phyloP scores from a whole-genome alignment of 2,329 filamentous ascomycete species.

The Phialemoniopsis sp. region DNA sequence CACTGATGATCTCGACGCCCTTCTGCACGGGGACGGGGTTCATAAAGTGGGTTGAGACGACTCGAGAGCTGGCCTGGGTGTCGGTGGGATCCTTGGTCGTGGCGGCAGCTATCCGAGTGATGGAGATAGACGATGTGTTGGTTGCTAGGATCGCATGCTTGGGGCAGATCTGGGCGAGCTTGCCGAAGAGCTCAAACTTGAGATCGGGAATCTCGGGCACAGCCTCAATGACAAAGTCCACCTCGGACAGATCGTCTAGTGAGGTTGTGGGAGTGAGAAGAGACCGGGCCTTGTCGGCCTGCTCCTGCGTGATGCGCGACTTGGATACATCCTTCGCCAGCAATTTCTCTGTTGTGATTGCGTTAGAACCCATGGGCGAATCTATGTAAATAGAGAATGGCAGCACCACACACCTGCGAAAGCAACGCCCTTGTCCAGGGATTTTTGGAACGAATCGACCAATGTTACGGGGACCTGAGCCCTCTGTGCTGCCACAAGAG shows the following conservation, averaged over 20 bases:
- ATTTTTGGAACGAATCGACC: constrained; percentile 78
- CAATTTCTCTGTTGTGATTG: constrained; percentile 71
- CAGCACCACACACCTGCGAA: constrained; percentile 68
- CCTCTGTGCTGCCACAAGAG: constrained; percentile 83
- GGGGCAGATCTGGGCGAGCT: constrained; percentile 76
- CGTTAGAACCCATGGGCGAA: too few species aligned
- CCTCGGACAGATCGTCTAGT: constrained; percentile 72
- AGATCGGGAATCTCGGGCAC: constrained; percentile 88
- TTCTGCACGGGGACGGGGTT: constrained; percentile 97
- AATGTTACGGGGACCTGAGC: constrained; percentile 81
- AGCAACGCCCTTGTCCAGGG: constrained; percentile 81
- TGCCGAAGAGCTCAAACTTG: constrained; percentile 82
- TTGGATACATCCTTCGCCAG: constrained; percentile 91
- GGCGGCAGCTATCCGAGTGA: constrained; percentile 90
- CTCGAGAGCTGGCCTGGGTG: constrained; percentile 76
- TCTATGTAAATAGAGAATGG: too few species aligned
- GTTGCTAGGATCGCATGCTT: constrained; percentile 88
- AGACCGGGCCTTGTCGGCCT: constrained; percentile 69
- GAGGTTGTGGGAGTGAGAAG: constrained; percentile 67
- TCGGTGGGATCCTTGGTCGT: constrained; percentile 76
- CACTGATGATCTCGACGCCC: constrained; percentile 95
- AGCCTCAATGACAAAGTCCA: constrained; percentile 97
- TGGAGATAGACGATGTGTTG: constrained; percentile 98
- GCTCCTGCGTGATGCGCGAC: constrained; percentile 75
- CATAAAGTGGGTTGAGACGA: constrained; percentile 98